A percentile compares a stretch with the other conserved stretches of the same genome.
These are phyloP conservation scores for Lodderomyces parapsilosis DNA, from an alignment of 1,139 yeast genomes.

Conservation along the genomic window DNA sequence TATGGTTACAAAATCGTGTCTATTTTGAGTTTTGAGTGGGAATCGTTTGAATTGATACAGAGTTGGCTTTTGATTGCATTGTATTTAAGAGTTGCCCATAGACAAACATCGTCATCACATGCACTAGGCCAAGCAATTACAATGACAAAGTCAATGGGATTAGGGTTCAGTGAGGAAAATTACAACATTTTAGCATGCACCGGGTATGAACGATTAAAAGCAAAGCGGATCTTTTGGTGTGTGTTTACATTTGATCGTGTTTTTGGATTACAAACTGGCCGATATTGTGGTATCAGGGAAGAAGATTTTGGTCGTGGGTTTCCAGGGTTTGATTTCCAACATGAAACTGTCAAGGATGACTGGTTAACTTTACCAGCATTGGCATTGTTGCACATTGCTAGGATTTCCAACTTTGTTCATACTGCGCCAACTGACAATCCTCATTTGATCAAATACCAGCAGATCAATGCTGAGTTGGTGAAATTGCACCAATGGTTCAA, in stretches of 20 bases:
- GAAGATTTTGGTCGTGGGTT: slow-evolving; percentile 30
- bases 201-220: slow-evolving; percentile 50
- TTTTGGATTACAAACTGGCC: slow-evolving; percentile 55
- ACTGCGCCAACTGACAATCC: slow-evolving; percentile 27
- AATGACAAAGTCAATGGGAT: slow-evolving; percentile 58
- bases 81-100: slow-evolving; percentile 54
- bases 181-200: slow-evolving; percentile 22
- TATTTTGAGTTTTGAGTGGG: slow-evolving; percentile 64
- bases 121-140: slow-evolving; percentile 56
- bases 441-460: slow-evolving; percentile 31
- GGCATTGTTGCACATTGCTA: slow-evolving; percentile 45
- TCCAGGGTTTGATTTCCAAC: slow-evolving; percentile 33
- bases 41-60: slow-evolving; percentile 62
- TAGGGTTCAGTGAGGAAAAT: slow-evolving; percentile 29
- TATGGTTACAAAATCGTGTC: slow-evolving; percentile 48
- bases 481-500: slow-evolving; percentile 34
- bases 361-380: slow-evolving; percentile 56
- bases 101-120: slow-evolving; percentile 56
- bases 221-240: slow-evolving; percentile 57
- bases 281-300: slow-evolving; percentile 42
- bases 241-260: slow-evolving; percentile 57
- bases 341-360: slow-evolving; percentile 40
- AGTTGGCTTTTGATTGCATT: slow-evolving; percentile 57
- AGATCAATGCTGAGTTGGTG: slow-evolving; percentile 33
- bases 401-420: slow-evolving; percentile 37